Evolutionary conservation across 1,284 basidiomycete species (phyloP).

Genomic region (Leccinum pachyderme): DNA sequence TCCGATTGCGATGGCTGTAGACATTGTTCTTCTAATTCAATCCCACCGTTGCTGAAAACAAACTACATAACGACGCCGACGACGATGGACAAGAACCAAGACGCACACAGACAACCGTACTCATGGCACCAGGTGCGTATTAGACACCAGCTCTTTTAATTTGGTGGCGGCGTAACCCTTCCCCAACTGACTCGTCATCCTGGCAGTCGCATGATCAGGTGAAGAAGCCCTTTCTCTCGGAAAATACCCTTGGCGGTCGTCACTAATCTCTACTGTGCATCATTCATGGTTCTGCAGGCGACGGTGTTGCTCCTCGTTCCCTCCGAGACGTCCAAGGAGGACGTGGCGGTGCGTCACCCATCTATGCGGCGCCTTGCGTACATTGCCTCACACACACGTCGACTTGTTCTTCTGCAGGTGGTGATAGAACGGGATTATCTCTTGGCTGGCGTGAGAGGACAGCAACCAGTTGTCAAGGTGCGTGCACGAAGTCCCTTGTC

Average conservation of each 20-base stretch:
- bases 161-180: conserved; percentile 18
- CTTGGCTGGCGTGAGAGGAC: conserved; percentile 66
- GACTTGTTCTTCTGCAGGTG: conserved; percentile 45
- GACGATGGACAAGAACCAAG: conserved; percentile 28
- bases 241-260: background rate
- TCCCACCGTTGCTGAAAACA: conserved; percentile 6
- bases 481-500: conserved; percentile 7
- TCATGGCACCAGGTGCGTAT: conserved; percentile 60
- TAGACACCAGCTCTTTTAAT: background rate
- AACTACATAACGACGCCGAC: conserved; percentile 9
- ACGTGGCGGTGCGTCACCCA: conserved; percentile 54
- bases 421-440: conserved; percentile 67
- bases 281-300: conserved; percentile 45
- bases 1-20: conserved; percentile 30
- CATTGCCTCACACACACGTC: conserved; percentile 6
- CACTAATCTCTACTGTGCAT: conserved; percentile 20
- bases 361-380: background rate
- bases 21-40: conserved; percentile 7
- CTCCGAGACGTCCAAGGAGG: conserved; percentile 64
- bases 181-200: conserved; percentile 17
- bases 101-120: conserved; percentile 47
- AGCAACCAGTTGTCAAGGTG: conserved; percentile 70
- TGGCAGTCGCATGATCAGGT: conserved; percentile 66
- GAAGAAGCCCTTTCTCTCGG: conserved; percentile 15
- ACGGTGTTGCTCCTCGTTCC: conserved; percentile 76